Evolutionary conservation across 73 alveolate species (phyloP).

Genomic region (Paraurostyla sp.): DNA sequence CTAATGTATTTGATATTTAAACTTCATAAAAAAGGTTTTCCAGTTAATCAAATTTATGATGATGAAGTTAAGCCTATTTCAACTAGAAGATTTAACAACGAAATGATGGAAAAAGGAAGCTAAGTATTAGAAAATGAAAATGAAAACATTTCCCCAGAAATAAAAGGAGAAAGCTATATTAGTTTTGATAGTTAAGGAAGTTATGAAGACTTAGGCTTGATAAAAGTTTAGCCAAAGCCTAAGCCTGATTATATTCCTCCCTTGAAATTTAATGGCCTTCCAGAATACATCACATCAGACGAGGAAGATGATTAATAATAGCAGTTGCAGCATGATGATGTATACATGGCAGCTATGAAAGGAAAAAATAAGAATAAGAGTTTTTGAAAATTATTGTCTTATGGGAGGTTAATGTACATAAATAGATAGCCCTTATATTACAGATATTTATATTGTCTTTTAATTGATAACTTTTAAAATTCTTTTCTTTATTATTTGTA

Average conservation of each 20-base stretch:
- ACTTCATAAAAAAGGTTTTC: conserved; percentile 74
- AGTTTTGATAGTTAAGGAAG: conserved; percentile 54
- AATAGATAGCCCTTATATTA: too few relatives aligned
- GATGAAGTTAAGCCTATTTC: conserved; percentile 71
- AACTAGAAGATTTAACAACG: conserved; percentile 62
- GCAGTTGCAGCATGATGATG: neutral
- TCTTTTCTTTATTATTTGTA: too few relatives aligned
- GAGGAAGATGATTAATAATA: conserved; percentile 21
- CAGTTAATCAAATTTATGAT: conserved; percentile 75
- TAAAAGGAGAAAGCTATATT: conserved; percentile 18
- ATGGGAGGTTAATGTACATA: too few relatives aligned
- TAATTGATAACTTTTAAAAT: too few relatives aligned
- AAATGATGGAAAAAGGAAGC: conserved; percentile 35
- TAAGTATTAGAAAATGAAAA: neutral
- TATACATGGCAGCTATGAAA: conserved; percentile 19
- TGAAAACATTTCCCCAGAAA: neutral
- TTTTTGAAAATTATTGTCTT: too few relatives aligned
- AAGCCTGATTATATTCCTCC: conserved; percentile 28
- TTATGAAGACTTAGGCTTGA: conserved; percentile 14
- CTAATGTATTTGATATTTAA: conserved; percentile 67
- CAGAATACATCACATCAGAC: conserved; percentile 41
- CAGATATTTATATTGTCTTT: too few relatives aligned
- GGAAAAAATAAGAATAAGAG: conserved; percentile 39
- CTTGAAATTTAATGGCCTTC: conserved; percentile 18
- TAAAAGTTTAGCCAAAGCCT: conserved; percentile 39